These are phyloP conservation scores for Microthlaspi erraticum DNA, from an alignment of 345 rosid genomes.

Conservation along the genomic window DNA sequence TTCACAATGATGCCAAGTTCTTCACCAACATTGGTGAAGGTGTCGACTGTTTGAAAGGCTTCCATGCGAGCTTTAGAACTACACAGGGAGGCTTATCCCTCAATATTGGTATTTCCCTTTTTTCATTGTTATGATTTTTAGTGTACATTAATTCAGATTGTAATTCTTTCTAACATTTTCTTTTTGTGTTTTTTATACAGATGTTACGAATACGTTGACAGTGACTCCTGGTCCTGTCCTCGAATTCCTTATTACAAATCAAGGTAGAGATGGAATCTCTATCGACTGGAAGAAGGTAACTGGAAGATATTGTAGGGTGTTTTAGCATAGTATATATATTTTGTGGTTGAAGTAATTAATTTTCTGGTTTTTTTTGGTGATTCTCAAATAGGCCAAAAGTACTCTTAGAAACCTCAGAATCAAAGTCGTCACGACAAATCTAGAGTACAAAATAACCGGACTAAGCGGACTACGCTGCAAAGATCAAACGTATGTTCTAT, in stretches of 20 bases:
- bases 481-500: conserved; percentile 43
- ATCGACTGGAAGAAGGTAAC: conserved; percentile 38
- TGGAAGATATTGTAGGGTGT: neutral
- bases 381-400: conserved; percentile 54
- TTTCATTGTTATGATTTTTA: neutral
- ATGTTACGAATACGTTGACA: conserved; percentile 31
- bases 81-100: conserved; percentile 42
- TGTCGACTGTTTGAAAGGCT: conserved; percentile 32
- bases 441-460: conserved; percentile 71
- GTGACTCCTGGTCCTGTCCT: conserved; percentile 38
- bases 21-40: conserved; percentile 14
- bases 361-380: neutral
- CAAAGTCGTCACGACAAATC: conserved; percentile 53
- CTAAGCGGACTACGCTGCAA: conserved; percentile 58
- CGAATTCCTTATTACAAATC: conserved; percentile 21
- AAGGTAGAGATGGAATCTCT: neutral
- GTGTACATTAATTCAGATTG: neutral
- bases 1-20: conserved; percentile 24
- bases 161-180: conserved; percentile 16
- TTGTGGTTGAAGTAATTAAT: neutral
- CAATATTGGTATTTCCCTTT: conserved; percentile 31
- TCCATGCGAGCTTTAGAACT: conserved; percentile 40
- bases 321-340: no score
- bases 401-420: conserved; percentile 68
- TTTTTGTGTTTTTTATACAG: conserved; percentile 4